Conservation (phyloP, 257 asterid genomes). For the Capsicum baccatum region DNA sequence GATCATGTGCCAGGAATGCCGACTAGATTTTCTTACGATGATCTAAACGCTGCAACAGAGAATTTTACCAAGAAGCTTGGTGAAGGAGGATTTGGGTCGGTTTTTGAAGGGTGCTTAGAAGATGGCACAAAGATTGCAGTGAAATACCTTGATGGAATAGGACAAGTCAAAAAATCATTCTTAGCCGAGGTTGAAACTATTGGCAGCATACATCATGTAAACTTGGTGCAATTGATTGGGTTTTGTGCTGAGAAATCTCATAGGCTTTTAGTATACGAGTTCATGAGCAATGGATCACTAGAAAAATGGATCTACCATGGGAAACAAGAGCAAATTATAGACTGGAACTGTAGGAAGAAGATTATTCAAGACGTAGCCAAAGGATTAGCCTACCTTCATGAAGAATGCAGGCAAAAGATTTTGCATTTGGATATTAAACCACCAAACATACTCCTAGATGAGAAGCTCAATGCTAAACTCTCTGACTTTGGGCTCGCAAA, state of each 20-base stretch:
- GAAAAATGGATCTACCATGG: slow-evolving; percentile 41
- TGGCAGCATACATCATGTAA: slow-evolving; percentile 42
- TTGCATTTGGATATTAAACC: slow-evolving; percentile 43
- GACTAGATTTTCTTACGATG: slow-evolving; percentile 39
- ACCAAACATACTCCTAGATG: slow-evolving; percentile 41
- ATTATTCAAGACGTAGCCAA: slow-evolving; percentile 43
- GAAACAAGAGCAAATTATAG: slow-evolving; percentile 22
- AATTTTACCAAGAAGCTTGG: slow-evolving; percentile 39
- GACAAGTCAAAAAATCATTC: slow-evolving; percentile 38
- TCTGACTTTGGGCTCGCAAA: slow-evolving; percentile 48
- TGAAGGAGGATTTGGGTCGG: slow-evolving; percentile 41
- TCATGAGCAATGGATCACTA: slow-evolving; percentile 40
- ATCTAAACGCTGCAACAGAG: slow-evolving; percentile 32
- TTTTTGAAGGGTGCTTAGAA: slow-evolving; percentile 36
- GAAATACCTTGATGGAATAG: slow-evolving; percentile 42
- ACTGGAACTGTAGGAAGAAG: slow-evolving; percentile 39
- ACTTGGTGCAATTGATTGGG: slow-evolving; percentile 38
- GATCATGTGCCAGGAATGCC: slow-evolving; percentile 44
- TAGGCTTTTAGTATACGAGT: slow-evolving; percentile 43
- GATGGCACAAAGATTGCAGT: slow-evolving; percentile 43
- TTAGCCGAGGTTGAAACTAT: slow-evolving; percentile 44
- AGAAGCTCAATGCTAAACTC: slow-evolving; percentile 38
- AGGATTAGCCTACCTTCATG: slow-evolving; percentile 42
- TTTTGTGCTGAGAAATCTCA: slow-evolving; percentile 44
- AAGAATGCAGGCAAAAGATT: slow-evolving; percentile 42